Evolutionary conservation across 306 rosid genomes (phyloP).

Genomic region (Cucurbita moschata): DNA sequence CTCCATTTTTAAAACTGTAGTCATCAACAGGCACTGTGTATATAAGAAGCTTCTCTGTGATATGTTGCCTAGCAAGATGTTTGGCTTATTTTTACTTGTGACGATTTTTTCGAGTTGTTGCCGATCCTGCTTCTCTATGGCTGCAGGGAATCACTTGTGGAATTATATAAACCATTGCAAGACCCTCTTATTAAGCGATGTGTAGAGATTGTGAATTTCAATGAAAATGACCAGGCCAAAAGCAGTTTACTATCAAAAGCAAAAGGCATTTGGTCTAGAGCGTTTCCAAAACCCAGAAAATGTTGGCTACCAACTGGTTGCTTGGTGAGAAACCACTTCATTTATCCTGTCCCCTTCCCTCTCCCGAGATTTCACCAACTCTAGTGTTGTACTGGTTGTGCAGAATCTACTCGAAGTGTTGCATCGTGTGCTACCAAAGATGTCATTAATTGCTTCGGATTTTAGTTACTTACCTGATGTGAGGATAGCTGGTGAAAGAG

Average conservation of each 20-base stretch:
- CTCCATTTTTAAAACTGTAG: neutral
- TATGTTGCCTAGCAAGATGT: neutral
- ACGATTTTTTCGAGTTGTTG: neutral
- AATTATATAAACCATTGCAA: conserved; percentile 66
- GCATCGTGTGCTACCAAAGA: conserved; percentile 77
- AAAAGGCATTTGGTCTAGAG: conserved; percentile 70
- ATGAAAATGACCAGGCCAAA: conserved; percentile 21
- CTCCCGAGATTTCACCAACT: conserved; percentile 1
- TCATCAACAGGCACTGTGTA: neutral
- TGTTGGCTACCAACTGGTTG: conserved; percentile 97
- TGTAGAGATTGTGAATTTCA: conserved; percentile 49
- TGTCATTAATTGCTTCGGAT: conserved; percentile 93
- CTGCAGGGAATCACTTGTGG: conserved; percentile 35
- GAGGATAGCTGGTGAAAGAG: conserved; percentile 76
- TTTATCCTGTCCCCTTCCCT: neutral
- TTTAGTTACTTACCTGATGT: conserved; percentile 88
- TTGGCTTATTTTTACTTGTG: neutral
- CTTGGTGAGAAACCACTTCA: conserved; percentile 44
- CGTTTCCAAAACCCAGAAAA: conserved; percentile 69
- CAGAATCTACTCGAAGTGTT: conserved; percentile 83
- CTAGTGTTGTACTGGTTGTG: conserved; percentile 12
- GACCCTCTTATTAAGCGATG: conserved; percentile 63
- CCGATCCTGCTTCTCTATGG: conserved; percentile 8
- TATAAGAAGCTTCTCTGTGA: neutral
- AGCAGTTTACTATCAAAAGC: conserved; percentile 21